Conservation (phyloP, 768 basidiomycete genomes). For the Macrolepiota dolichaula region DNA sequence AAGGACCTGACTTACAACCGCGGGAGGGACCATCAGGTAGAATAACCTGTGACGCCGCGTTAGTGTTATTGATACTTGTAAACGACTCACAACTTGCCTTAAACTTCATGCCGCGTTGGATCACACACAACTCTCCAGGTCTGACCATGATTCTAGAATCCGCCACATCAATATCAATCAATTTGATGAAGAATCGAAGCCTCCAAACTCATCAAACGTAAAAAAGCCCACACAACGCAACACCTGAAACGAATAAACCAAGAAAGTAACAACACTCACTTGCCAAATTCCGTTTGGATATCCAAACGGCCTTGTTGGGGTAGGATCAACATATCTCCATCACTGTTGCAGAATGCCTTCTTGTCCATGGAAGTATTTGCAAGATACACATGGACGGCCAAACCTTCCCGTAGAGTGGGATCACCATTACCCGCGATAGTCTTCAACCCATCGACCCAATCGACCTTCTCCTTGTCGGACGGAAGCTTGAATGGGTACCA, state of each 20-base stretch:
- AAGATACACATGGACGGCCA: conserved; percentile 62
- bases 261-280: conserved; percentile 31
- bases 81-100: conserved; percentile 35
- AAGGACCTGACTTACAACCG: conserved; percentile 42
- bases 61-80: not conserved
- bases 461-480: conserved; percentile 31
- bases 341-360: conserved; percentile 57
- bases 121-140: conserved; percentile 62
- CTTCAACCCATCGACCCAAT: conserved; percentile 60
- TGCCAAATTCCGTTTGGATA: conserved; percentile 68
- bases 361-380: conserved; percentile 60
- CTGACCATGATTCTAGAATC: conserved; percentile 51
- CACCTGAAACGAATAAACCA: not conserved
- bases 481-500: conserved; percentile 65
- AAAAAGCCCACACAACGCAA: not conserved
- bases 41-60: conserved; percentile 27
- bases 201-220: not conserved
- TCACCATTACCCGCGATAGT: conserved; percentile 63
- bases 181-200: not conserved
- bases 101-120: conserved; percentile 66
- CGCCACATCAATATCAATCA: conserved; percentile 1
- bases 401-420: conserved; percentile 58
- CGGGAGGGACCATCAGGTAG: conserved; percentile 60
- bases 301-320: conserved; percentile 65
- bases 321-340: conserved; percentile 66